These are phyloP conservation scores for Ogataea sp. DNA, from an alignment of 805 yeast genomes.

Conservation along the genomic window DNA sequence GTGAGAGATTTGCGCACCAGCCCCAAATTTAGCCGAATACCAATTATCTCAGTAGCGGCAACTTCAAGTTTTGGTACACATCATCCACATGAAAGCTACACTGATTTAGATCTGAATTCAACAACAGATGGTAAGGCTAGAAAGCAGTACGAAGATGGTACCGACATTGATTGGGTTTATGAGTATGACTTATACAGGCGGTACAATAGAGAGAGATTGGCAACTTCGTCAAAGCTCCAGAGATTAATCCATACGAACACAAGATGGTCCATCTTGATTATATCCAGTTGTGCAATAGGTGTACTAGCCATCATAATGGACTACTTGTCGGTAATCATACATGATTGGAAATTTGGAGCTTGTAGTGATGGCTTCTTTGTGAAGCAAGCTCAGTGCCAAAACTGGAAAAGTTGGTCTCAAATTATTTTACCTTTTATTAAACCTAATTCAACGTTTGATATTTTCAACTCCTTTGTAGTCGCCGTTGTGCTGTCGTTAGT, in stretches of 20 bases:
- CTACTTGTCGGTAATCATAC: constrained; percentile 38
- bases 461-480: constrained; percentile 24
- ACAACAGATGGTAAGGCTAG: not conserved
- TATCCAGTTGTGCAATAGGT: constrained; percentile 40
- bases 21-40: constrained; percentile 8
- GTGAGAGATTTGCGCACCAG: constrained; percentile 3
- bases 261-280: constrained; percentile 42
- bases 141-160: constrained; percentile 28
- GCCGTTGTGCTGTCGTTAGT: constrained; percentile 29
- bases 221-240: constrained; percentile 1
- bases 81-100: not conserved
- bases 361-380: constrained; percentile 29
- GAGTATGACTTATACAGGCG: constrained; percentile 25
- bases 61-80: too few species aligned
- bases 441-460: constrained; percentile 12
- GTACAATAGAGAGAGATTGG: constrained; percentile 6
- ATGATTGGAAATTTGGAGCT: constrained; percentile 45
- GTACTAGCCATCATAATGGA: constrained; percentile 41
- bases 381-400: constrained; percentile 24
- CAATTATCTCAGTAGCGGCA: constrained; percentile 5
- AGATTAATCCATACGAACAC: constrained; percentile 15
- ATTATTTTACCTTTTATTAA: constrained; percentile 24
- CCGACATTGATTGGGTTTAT: constrained; percentile 45
- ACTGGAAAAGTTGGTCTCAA: constrained; percentile 23
- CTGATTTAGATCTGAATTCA: constrained; percentile 1